Evolutionary conservation across 106 monocot species (phyloP), one percentile per base, ranked within the genome.

Genomic region (Dioscorea zingiberensis): DNA sequence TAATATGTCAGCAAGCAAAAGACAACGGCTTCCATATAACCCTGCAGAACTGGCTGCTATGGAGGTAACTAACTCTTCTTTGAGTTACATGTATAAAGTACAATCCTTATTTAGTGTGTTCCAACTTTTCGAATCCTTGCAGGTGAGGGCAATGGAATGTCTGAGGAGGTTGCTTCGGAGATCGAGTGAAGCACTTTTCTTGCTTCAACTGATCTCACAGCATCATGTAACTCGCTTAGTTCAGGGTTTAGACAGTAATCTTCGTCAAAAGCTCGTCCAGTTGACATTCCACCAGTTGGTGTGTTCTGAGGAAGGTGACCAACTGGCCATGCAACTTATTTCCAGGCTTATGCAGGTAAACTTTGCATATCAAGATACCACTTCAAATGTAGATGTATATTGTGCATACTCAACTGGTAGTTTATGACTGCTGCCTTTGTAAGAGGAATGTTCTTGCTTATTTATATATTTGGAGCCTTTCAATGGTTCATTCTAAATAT

Each of bases 91-190:
- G 17, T 24, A 15, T 60, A 12, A 23, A 44, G 17, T 24, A 15
- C 53, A 12, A 18, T 47, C 19, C 49, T 57, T 47, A 2, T 47
- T 18, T 18, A 18, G 54, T 21, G 55, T 59, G n/a, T 69, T 5
- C 58, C 73, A 47, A 66, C 19, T 49, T 19, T 60, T 54, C 13
- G 14, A 45, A 4, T 3, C 65, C 25, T 64, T 47, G 44, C 79
- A 95, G 94, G 94, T 97, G 25, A 79, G 92, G 67, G 88, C 92
- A 65, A 92, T 92, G 85, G 97, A 98, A 65, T 98, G 97, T 53
- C 81, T 98, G 26, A 88, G 97, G 73, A 76, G 97, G 73, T 71
- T 98, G 69, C 88, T 98, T 68, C 78, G 97, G 26, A 83, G 97
- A 78, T 86, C 92, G 24, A 77, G 97, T 69, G 97, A 98, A 86